Conservation (phyloP, 2,329 filamentous ascomycete species). For the Cladosporium austrohemisphaericum region DNA sequence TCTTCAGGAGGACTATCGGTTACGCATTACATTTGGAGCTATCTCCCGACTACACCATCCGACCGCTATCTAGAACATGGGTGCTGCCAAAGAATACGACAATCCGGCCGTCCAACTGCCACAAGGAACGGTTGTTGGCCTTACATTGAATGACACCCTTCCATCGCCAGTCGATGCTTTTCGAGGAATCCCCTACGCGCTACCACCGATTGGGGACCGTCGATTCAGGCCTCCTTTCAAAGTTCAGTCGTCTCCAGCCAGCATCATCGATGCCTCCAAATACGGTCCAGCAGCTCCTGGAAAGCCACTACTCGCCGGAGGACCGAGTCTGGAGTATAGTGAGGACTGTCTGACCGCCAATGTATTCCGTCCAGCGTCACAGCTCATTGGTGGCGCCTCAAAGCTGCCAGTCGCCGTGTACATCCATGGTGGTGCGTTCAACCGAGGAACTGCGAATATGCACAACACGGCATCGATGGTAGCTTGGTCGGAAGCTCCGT, state of each 20-base stretch:
- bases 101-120: background rate
- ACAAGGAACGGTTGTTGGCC: conserved; percentile 7
- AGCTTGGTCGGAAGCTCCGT: conserved; percentile 45
- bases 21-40: too few species aligned
- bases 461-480: conserved; percentile 62
- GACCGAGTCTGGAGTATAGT: conserved; percentile 10
- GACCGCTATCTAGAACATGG: background rate
- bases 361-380: conserved; percentile 47
- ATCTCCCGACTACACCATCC: too few species aligned
- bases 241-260: background rate
- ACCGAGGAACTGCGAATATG: conserved; percentile 46
- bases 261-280: conserved; percentile 5
- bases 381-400: conserved; percentile 20
- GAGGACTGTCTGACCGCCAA: conserved; percentile 61
- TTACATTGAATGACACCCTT: conserved; percentile 6
- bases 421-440: conserved; percentile 61
- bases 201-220: conserved; percentile 9
- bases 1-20: background rate
- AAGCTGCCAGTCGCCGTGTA: conserved; percentile 56
- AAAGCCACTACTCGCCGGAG: conserved; percentile 10
- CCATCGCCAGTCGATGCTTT: conserved; percentile 3
- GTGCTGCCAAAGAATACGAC: conserved; percentile 3
- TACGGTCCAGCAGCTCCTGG: conserved; percentile 11
- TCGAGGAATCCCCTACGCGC: conserved; percentile 10
- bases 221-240: conserved; percentile 5